Percentiles rank a stretch among this genome's conserved stretches.
phyloP scores from a whole-genome alignment of 495 filamentous ascomycete species.

The Hypoxylon lienhwacheense region DNA sequence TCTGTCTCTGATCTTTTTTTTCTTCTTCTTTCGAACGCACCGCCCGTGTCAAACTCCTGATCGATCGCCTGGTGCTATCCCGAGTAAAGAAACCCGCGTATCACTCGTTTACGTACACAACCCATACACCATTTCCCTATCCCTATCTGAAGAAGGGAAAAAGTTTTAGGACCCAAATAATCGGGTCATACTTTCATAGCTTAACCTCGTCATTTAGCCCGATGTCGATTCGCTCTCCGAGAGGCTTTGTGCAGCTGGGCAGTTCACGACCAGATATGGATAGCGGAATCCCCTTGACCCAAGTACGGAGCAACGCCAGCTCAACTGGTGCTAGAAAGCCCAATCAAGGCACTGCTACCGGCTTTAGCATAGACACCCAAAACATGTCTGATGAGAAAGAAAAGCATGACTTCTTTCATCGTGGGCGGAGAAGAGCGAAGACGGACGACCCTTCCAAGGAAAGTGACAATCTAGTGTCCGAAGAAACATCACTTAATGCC shows the following conservation, averaged over 20 bases:
- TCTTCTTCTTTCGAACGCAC: constrained; percentile 8
- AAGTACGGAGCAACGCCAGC: constrained; percentile 51
- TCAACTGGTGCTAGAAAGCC: constrained; percentile 54
- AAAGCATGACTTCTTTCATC: constrained; percentile 58
- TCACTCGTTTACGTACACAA: constrained; percentile 23
- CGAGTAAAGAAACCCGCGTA: constrained; percentile 16
- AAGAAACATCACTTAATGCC: constrained; percentile 65
- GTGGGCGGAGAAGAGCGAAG: constrained; percentile 58
- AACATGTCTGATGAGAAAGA: constrained; percentile 36
- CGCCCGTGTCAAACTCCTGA: constrained; percentile 12
- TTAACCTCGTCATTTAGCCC: constrained; percentile 4
- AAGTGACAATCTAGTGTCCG: constrained; percentile 57
- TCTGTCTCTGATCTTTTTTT: constrained; percentile 13
- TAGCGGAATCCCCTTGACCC: constrained; percentile 55
- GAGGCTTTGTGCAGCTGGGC: constrained; percentile 37
- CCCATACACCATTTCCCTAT: too few species aligned
- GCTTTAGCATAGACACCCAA: constrained; percentile 33
- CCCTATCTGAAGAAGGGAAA: constrained; percentile 13
- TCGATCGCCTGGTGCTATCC: constrained; percentile 32
- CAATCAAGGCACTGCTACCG: constrained; percentile 44
- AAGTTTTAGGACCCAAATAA: constrained; percentile 4
- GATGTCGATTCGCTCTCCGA: constrained; percentile 39
- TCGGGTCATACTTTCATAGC: constrained; percentile 10
- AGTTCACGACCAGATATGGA: constrained; percentile 35
- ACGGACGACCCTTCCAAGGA: constrained; percentile 52